Conservation (phyloP, 2,329 filamentous ascomycete species). For the Aspergillus niger region DNA sequence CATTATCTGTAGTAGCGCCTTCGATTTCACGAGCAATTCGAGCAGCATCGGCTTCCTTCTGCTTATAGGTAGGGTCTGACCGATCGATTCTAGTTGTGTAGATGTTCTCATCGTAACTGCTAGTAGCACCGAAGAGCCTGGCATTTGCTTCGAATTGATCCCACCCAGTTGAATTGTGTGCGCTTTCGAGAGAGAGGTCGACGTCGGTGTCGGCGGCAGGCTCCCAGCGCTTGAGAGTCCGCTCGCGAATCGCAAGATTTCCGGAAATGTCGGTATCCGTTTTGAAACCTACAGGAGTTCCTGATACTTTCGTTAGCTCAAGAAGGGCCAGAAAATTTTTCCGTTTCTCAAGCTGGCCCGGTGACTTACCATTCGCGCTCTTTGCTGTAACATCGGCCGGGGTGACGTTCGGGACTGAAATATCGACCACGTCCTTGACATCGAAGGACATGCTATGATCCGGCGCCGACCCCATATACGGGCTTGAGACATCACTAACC, state of each 20-base stretch:
- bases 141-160: slow-evolving; percentile 95
- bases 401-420: slow-evolving; percentile 56
- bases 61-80: slow-evolving; percentile 76
- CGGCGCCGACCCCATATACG: slow-evolving; percentile 46
- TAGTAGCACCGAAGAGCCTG: slow-evolving; percentile 80
- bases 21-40: slow-evolving; percentile 90
- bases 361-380: slow-evolving; percentile 59
- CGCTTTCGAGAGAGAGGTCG: slow-evolving; percentile 71
- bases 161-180: slow-evolving; percentile 62
- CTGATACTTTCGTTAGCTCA: slow-evolving; percentile 46
- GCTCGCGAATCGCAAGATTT: slow-evolving; percentile 67
- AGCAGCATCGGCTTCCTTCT: slow-evolving; percentile 76
- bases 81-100: slow-evolving; percentile 93
- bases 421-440: slow-evolving; percentile 60
- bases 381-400: slow-evolving; percentile 55
- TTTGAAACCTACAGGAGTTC: slow-evolving; percentile 69
- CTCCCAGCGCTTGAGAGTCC: slow-evolving; percentile 79
- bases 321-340: no score
- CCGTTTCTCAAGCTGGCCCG: background rate
- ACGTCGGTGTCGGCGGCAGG: slow-evolving; percentile 63
- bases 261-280: slow-evolving; percentile 89
- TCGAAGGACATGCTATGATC: slow-evolving; percentile 62
- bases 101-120: slow-evolving; percentile 88
- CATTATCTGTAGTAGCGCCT: slow-evolving; percentile 68
- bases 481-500: slow-evolving; percentile 40